phyloP scores from a whole-genome alignment of 2,329 filamentous ascomycete species.

The Trichoderma aggressivum region DNA sequence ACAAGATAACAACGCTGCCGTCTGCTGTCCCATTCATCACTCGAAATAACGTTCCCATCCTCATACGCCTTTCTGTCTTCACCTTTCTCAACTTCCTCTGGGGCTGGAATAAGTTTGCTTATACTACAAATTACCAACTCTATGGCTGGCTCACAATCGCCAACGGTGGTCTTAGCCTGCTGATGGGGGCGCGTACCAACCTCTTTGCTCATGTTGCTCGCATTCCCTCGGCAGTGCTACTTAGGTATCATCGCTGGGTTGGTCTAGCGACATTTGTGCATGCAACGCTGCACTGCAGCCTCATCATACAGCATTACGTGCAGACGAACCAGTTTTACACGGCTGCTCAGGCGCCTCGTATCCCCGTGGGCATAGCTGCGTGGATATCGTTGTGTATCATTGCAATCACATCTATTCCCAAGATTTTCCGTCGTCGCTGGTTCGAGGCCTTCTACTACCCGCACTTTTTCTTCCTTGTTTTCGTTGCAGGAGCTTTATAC shows the following conservation, averaged over 20 bases:
- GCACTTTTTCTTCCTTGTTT: background rate
- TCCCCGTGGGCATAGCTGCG: conserved; percentile 24
- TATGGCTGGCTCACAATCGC: conserved; percentile 29
- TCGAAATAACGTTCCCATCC: conserved; percentile 20
- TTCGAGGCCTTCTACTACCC: background rate
- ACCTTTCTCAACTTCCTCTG: conserved; percentile 26
- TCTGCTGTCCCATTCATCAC: background rate
- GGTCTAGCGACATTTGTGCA: conserved; percentile 8
- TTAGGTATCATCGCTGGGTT: background rate
- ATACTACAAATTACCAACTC: conserved; percentile 27
- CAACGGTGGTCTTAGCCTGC: conserved; percentile 27
- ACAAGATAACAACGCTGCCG: background rate
- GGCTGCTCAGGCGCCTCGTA: conserved; percentile 19
- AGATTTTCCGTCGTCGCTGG: background rate
- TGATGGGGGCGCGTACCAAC: conserved; percentile 25
- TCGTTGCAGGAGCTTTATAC: background rate
- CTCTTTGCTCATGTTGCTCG: conserved; percentile 19
- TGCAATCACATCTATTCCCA: conserved; percentile 23
- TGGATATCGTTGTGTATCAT: conserved; percentile 24
- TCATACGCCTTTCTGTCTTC: conserved; percentile 23
- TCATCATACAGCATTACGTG: conserved; percentile 24
- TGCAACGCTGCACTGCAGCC: conserved; percentile 24
- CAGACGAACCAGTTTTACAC: conserved; percentile 23
- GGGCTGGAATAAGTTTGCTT: conserved; percentile 24
- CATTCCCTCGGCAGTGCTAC: background rate